phyloP scores from a whole-genome alignment of 441 rosid species.

The Populus hybrid region DNA sequence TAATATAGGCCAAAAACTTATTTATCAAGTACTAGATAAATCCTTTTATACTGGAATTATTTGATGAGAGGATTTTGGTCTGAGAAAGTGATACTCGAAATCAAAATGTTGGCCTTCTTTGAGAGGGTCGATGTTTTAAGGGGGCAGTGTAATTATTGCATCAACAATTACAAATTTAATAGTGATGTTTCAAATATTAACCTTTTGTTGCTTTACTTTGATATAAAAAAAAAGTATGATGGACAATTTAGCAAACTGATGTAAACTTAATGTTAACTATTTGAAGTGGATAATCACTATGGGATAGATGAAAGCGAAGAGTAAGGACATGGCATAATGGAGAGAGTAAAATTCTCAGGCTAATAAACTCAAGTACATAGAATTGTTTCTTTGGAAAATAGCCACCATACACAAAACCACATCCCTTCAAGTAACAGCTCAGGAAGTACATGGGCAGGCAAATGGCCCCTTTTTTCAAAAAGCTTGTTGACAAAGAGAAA shows the following conservation, averaged over 20 bases:
- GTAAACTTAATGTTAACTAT: background rate
- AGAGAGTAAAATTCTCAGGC: background rate
- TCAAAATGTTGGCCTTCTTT: background rate
- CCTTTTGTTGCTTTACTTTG: background rate
- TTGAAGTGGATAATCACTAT: background rate
- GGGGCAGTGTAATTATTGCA: background rate
- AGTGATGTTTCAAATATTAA: background rate
- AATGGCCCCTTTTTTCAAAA: background rate
- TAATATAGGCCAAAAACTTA: background rate
- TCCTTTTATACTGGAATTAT: background rate
- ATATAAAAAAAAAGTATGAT: too few species aligned
- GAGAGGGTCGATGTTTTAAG: background rate
- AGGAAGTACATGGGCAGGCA: background rate
- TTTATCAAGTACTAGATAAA: background rate
- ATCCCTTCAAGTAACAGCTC: background rate
- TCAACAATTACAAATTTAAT: background rate
- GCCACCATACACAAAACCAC: background rate
- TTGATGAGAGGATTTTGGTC: background rate
- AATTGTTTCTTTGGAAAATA: background rate
- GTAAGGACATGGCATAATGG: background rate
- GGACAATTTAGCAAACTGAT: background rate
- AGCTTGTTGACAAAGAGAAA: constrained; percentile 1
- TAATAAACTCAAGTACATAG: background rate
- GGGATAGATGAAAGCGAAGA: background rate
- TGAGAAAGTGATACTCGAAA: background rate